Conservation (phyloP, 495 filamentous ascomycete species). For the Penicillium subrubescens region DNA sequence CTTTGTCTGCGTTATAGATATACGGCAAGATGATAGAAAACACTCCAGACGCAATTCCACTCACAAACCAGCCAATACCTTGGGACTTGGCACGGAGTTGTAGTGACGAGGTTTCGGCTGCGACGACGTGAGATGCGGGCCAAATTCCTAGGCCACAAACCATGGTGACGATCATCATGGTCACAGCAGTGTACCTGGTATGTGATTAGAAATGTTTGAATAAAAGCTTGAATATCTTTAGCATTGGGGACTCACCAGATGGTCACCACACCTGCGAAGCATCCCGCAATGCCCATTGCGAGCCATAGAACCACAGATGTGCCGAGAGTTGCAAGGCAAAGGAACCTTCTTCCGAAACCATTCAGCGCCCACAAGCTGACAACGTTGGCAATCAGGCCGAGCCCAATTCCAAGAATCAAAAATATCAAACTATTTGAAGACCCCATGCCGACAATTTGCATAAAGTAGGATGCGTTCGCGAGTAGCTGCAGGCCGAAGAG, state of each 20-base stretch:
- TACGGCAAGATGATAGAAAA: conserved; percentile 37
- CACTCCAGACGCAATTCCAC: conserved; percentile 26
- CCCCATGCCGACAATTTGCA: conserved; percentile 38
- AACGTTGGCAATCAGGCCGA: conserved; percentile 36
- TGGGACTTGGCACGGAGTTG: conserved; percentile 37
- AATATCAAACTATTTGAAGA: conserved; percentile 33
- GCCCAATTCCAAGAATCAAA: conserved; percentile 33
- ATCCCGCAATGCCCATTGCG: conserved; percentile 37
- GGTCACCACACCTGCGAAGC: conserved; percentile 29
- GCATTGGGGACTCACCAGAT: conserved; percentile 27
- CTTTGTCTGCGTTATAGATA: conserved; percentile 37
- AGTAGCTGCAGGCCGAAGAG: conserved; percentile 38
- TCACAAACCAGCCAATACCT: conserved; percentile 38
- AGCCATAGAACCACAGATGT: conserved; percentile 30
- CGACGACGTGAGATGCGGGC: conserved; percentile 40
- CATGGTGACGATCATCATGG: conserved; percentile 30
- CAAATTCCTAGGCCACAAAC: conserved; percentile 34
- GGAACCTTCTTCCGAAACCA: conserved; percentile 29
- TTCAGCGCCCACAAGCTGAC: conserved; percentile 32
- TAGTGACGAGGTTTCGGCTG: conserved; percentile 36
- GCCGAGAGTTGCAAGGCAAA: conserved; percentile 22
- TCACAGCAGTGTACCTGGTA: conserved; percentile 34
- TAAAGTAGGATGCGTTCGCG: conserved; percentile 36
- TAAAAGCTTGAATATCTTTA: not conserved
- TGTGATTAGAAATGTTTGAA: not conserved